phyloP scores from a whole-genome alignment of 345 rosid species.

The Salix arbutifolia region DNA sequence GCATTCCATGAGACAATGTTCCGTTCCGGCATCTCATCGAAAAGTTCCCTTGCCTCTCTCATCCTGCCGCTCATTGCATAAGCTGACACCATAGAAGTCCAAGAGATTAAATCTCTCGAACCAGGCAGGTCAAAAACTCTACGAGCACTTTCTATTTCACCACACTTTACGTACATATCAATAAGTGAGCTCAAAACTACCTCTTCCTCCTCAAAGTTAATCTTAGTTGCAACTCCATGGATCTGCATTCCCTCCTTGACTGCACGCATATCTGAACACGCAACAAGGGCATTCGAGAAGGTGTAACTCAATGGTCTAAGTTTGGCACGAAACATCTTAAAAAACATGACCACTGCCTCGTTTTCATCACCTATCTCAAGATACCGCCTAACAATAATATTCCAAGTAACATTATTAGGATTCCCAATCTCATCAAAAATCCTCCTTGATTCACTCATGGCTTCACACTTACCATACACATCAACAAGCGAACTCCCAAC shows the following conservation, averaged over 20 bases:
- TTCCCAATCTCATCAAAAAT: slow-evolving; percentile 64
- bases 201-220: slow-evolving; percentile 38
- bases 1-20: slow-evolving; percentile 79
- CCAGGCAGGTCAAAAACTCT: slow-evolving; percentile 50
- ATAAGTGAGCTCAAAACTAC: slow-evolving; percentile 61
- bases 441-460: slow-evolving; percentile 59
- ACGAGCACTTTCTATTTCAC: slow-evolving; percentile 52
- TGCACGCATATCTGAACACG: slow-evolving; percentile 54
- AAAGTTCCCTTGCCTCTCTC: slow-evolving; percentile 63
- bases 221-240: slow-evolving; percentile 55
- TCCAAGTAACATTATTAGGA: slow-evolving; percentile 78
- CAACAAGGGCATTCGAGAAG: slow-evolving; percentile 61
- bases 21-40: slow-evolving; percentile 69
- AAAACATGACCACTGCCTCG: slow-evolving; percentile 62
- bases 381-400: slow-evolving; percentile 77
- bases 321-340: slow-evolving; percentile 43
- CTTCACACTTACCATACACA: slow-evolving; percentile 70
- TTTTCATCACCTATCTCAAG: slow-evolving; percentile 56
- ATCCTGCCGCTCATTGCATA: slow-evolving; percentile 58
- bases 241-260: slow-evolving; percentile 63
- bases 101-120: slow-evolving; percentile 52
- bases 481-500: slow-evolving; percentile 74
- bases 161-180: slow-evolving; percentile 68
- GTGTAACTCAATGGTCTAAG: slow-evolving; percentile 60
- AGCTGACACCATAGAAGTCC: slow-evolving; percentile 72